Base-by-base conservation (phyloP, 129 eudicot genomes). In the Flaveria linearis region DNA sequence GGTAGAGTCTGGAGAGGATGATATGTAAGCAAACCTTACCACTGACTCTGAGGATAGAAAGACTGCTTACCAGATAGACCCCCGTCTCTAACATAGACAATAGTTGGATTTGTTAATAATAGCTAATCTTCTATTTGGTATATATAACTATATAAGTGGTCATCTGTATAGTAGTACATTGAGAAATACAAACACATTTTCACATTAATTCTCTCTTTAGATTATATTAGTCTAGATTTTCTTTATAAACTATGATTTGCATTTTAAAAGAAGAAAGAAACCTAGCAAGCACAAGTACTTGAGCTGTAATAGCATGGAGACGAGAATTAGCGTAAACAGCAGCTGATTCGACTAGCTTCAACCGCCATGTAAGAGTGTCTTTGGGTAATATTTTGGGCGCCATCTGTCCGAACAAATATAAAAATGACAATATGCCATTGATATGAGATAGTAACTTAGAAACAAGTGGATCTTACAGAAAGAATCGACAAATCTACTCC, bases 281-380 rank as follows among this genome's bases (percentile, higher is more conserved):
- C 92, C 92, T 88, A 72, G 87, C 79, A 42, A 90, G 88, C 51
- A 90, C 64, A 43, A 90, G 82, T 39, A 82, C 87, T 84, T 88
- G 73, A 49, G 86, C 81, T 14, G 67, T 84, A 57, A 90, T 84
- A 41, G 89, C 85, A 67, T 88, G 89, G 39, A 90, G 86, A 69
- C 86, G 89, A n/a, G 96, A 88, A 73, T 88, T 90, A 43, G 88
- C 81, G 70, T 77, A 76, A 50, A 78, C 85, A 64, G 89, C 86
- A 42, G 86, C 93, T n/a, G 87, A 79, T 78, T 82, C 77, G 72
- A 90, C 82, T 23, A 90, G 75, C 78, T 86, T 82, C 65, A 90
- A 45, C 84, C 86, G 88, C 93, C 93, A 90, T 5, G 23, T 8
- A 50, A 87, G 76, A 47, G 86, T 80, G 62, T 86, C 79, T 69